Conservation (phyloP, 495 filamentous ascomycete genomes). For the Oidiodendron maius region DNA sequence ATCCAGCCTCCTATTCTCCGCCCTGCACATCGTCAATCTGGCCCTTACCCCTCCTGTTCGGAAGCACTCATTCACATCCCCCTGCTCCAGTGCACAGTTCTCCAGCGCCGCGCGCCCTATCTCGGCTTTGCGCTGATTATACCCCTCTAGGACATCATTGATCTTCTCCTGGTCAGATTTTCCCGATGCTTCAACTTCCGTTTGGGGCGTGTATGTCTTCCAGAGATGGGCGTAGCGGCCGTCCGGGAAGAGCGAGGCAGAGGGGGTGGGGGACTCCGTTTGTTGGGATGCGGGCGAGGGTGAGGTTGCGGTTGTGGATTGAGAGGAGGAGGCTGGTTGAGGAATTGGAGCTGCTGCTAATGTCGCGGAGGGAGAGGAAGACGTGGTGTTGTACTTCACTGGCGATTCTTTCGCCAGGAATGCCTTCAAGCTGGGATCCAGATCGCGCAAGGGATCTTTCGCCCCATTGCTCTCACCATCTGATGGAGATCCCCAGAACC, state of each 20-base stretch:
- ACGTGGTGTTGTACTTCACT: conserved; percentile 51
- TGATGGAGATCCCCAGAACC: conserved; percentile 21
- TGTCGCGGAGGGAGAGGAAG: conserved; percentile 14
- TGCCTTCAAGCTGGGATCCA: conserved; percentile 78
- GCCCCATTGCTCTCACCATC: conserved; percentile 12
- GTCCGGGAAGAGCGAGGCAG: conserved; percentile 51
- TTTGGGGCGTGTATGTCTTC: conserved; percentile 73
- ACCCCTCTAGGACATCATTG: conserved; percentile 68
- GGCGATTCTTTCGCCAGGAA: conserved; percentile 82
- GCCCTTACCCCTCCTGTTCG: conserved; percentile 51
- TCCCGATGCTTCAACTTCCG: conserved; percentile 51
- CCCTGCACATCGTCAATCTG: conserved; percentile 65
- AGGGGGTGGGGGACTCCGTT: conserved; percentile 23
- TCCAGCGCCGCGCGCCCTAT: conserved; percentile 83
- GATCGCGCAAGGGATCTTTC: conserved; percentile 67
- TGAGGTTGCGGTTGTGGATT: neutral
- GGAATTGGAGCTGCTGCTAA: conserved; percentile 12
- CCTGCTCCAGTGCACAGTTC: conserved; percentile 86
- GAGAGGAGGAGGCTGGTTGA: conserved; percentile 6
- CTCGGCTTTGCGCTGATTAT: conserved; percentile 71
- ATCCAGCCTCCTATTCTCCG: conserved; percentile 63
- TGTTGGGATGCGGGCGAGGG: neutral
- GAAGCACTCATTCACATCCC: conserved; percentile 71
- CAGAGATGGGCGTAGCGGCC: conserved; percentile 92
- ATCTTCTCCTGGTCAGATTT: conserved; percentile 71